Evolutionary conservation across 163 green algal species (phyloP).

Genomic region (Coccomyxa subellipsoidea): DNA sequence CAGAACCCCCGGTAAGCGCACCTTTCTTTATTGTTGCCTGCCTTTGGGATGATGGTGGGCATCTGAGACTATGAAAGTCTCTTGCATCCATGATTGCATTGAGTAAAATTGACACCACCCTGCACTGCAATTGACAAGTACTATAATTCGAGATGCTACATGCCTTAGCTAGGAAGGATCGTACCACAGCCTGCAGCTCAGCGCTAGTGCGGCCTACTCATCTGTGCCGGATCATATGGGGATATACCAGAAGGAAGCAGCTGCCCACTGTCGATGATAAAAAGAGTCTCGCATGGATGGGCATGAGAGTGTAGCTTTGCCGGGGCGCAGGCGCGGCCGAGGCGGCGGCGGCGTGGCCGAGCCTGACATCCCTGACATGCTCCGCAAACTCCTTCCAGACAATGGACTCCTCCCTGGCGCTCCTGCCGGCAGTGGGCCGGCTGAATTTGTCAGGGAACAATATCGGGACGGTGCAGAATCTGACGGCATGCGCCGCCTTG

Average conservation of each 20-base stretch:
- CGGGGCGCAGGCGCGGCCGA: neutral
- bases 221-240: too few relatives aligned
- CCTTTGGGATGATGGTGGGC: neutral
- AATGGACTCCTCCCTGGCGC: conserved; percentile 6
- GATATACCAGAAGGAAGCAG: too few relatives aligned
- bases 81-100: neutral
- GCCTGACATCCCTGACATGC: conserved; percentile 8
- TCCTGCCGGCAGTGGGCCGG: neutral
- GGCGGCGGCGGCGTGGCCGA: neutral
- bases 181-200: too few relatives aligned
- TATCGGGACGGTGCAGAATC: neutral
- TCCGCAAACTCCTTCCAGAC: conserved; percentile 1
- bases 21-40: neutral
- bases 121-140: neutral
- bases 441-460: conserved; percentile 18
- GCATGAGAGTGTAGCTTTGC: too few relatives aligned
- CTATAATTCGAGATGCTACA: neutral
- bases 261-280: too few relatives aligned
- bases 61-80: neutral
- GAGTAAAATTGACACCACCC: neutral
- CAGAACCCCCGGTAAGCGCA: neutral
- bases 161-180: neutral
- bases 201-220: too few relatives aligned
- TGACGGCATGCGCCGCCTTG: neutral
- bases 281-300: too few relatives aligned